These are phyloP conservation scores for Flaveria ramosissima DNA, from an alignment of 129 eudicot genomes.

Conservation along the genomic window DNA sequence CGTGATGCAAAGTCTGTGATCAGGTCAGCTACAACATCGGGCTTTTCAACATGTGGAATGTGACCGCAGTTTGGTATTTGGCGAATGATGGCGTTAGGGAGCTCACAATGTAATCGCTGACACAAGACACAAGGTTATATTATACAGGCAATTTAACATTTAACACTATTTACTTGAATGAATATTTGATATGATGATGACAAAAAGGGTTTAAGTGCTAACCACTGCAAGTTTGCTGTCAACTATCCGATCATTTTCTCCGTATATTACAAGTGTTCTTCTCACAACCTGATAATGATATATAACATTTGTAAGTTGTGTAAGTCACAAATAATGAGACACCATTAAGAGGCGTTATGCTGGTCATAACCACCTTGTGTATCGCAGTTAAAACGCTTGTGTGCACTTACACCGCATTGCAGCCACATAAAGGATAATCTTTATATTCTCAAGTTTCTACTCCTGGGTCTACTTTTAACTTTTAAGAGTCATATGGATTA, in stretches of 20 bases:
- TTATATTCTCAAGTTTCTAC: neutral
- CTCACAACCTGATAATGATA: conserved; percentile 57
- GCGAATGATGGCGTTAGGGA: conserved; percentile 65
- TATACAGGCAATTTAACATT: neutral
- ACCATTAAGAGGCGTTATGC: too few relatives aligned
- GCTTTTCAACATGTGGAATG: conserved; percentile 89
- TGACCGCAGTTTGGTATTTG: conserved; percentile 83
- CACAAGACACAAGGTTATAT: neutral
- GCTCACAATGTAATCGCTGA: conserved; percentile 76
- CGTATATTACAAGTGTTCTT: conserved; percentile 71
- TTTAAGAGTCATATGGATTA: neutral
- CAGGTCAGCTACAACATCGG: conserved; percentile 53
- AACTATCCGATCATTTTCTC: conserved; percentile 75
- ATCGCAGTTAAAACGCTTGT: too few relatives aligned
- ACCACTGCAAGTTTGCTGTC: conserved; percentile 81
- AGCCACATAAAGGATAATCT: too few relatives aligned
- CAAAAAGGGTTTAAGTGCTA: conserved; percentile 18
- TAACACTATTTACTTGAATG: neutral
- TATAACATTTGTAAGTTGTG: neutral
- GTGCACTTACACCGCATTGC: too few relatives aligned
- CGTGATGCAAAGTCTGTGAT: conserved; percentile 51
- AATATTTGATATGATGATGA: neutral
- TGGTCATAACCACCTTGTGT: too few relatives aligned
- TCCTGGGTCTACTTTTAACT: neutral
- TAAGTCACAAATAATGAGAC: neutral